These are phyloP conservation scores for Torulaspora pretoriensis DNA, from an alignment of 1,139 yeast genomes.

Conservation along the genomic window DNA sequence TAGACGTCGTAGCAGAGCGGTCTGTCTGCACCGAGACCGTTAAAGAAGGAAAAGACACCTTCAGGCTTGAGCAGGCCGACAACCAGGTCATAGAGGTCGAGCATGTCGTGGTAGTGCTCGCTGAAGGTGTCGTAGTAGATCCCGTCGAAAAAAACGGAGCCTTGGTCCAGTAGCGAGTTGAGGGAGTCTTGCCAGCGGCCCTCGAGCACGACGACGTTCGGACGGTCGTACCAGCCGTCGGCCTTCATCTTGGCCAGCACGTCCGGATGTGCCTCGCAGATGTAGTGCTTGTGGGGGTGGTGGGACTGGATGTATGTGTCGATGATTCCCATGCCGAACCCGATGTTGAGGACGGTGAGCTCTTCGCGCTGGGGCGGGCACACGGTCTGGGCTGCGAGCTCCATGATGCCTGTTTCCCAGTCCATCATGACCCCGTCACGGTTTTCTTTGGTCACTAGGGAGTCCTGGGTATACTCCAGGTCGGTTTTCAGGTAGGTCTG, in stretches of 20 bases:
- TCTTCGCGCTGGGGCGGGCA: conserved; percentile 41
- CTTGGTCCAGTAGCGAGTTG: conserved; percentile 58
- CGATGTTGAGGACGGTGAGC: conserved; percentile 67
- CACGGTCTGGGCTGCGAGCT: conserved; percentile 67
- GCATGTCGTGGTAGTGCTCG: conserved; percentile 81
- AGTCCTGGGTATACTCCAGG: conserved; percentile 64
- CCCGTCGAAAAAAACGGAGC: conserved; percentile 74
- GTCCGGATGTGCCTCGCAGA: conserved; percentile 93
- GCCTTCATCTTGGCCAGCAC: conserved; percentile 61
- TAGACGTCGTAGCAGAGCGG: conserved; percentile 86
- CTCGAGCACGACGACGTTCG: conserved; percentile 66
- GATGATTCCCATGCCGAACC: conserved; percentile 96
- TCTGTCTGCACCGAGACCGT: conserved; percentile 95
- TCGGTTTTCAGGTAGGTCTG: conserved; percentile 60
- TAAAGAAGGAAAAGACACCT: conserved; percentile 84
- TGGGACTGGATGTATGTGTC: conserved; percentile 67
- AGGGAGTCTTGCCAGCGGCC: conserved; percentile 91
- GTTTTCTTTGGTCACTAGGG: conserved; percentile 65
- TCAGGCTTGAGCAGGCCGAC: conserved; percentile 80
- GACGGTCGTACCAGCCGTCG: conserved; percentile 83
- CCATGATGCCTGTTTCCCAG: conserved; percentile 87
- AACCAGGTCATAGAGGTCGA: conserved; percentile 72
- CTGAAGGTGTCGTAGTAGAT: conserved; percentile 92
- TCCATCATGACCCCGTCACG: conserved; percentile 97
- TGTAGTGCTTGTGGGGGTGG: conserved; percentile 68